Base-by-base conservation (phyloP, 805 yeast species). In the Suhomyces sp. region DNA sequence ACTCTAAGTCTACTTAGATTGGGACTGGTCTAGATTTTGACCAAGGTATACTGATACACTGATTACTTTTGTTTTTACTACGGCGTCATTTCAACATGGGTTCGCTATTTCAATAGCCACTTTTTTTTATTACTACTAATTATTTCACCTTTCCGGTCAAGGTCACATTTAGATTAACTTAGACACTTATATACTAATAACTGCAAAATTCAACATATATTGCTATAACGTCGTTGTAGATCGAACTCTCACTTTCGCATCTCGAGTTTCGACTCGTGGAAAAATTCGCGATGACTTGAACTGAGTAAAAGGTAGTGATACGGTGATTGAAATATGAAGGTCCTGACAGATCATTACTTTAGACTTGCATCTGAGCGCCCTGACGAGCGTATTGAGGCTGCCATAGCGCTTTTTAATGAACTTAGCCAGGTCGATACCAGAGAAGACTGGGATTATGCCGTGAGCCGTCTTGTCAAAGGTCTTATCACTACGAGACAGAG, bases 381-480 rank as follows among this genome's bases (percentile, higher is more conserved):
- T 22, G 71, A 72, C 6, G 96, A 89, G 64, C 76, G 97, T 25
- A 75, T 91, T 31, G 72, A 77, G 31, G 86, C 96, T 0, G 96
- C 96, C 1, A 78, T 85, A 0, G 72, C 73, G 0, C 70, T 91
- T 45, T 76, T 91, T 55, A 72, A 80, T 13, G 89, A 87, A 53
- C 78, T 92, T 4, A 63, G 71, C 12, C 63, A 60, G 0, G 77
- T 71, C 6, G 67, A 75, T 24, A 62, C 67, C 21, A 66, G 68
- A 20, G 73, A 72, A 1, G 97, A 91, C 60, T 90, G 93, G 90
- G 80, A 80, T 46, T 93, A 93, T 64, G 94, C 96, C 0, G 68
- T 89, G 50, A 81, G 82, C 55, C 79, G 98, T 62, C 75, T 93
- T 55, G 79, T 89, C 57, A 85, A 84, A 56, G 97, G 98, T 48